A percentile compares a stretch with the other conserved stretches of the same genome.
These are phyloP conservation scores for Zygosaccharomyces sapae DNA, from an alignment of 1,139 yeast genomes.

Conservation along the genomic window DNA sequence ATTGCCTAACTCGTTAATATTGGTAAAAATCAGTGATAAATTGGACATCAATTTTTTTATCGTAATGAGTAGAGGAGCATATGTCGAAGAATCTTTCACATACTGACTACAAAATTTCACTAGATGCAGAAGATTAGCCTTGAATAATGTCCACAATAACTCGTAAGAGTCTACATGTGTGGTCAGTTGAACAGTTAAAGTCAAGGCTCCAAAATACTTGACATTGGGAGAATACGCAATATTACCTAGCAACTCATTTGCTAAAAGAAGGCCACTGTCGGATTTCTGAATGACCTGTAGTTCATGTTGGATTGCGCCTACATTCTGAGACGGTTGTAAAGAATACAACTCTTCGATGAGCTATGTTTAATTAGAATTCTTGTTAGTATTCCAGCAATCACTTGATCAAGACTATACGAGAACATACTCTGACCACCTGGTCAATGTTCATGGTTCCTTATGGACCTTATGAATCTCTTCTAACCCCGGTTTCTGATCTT, in stretches of 20 bases:
- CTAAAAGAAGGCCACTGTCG: constrained; percentile 47
- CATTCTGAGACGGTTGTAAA: constrained; percentile 37
- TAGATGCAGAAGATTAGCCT: constrained; percentile 29
- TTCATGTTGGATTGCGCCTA: constrained; percentile 46
- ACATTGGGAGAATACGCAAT: constrained; percentile 44
- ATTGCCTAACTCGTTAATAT: constrained; percentile 30
- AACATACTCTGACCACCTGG: constrained; percentile 24
- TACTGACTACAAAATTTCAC: constrained; percentile 19
- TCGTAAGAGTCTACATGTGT: constrained; percentile 25
- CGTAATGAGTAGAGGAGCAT: constrained; percentile 32
- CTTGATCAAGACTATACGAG: background rate
- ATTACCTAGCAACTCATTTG: constrained; percentile 44
- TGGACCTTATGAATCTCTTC: background rate
- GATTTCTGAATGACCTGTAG: constrained; percentile 56
- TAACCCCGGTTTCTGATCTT: background rate
- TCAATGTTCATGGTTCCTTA: constrained; percentile 14
- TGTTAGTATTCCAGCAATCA: constrained; percentile 8
- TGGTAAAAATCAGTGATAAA: constrained; percentile 47
- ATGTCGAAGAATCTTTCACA: constrained; percentile 17
- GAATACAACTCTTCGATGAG: constrained; percentile 33
- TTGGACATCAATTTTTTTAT: constrained; percentile 51
- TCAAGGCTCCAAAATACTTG: constrained; percentile 68
- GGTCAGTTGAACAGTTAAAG: constrained; percentile 56
- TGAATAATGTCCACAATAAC: constrained; percentile 26
- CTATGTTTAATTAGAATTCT: constrained; percentile 6